Evolutionary conservation across 768 basidiomycete genomes (phyloP).

Genomic region (Suillus clintonianus): DNA sequence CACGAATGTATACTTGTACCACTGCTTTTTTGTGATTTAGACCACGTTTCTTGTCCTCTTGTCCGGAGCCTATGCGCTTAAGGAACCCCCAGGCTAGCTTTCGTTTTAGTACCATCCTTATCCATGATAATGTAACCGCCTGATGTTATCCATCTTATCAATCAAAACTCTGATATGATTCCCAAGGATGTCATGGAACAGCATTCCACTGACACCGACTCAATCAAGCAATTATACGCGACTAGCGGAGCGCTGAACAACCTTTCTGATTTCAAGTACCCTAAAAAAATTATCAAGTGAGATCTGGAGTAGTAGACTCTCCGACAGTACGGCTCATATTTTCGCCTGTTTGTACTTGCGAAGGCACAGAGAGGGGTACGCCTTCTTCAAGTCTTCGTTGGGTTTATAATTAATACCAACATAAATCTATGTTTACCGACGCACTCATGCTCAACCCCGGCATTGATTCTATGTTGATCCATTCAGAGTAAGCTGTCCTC

Average conservation of each 20-base stretch:
- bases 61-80: not conserved
- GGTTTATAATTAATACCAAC: not conserved
- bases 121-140: not conserved
- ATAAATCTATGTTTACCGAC: not conserved
- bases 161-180: not conserved
- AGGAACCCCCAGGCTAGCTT: too few species aligned
- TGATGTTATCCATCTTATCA: not conserved
- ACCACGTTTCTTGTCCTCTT: not conserved
- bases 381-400: not conserved
- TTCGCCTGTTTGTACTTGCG: too few species aligned
- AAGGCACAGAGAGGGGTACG: not conserved
- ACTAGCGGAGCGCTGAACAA: not conserved
- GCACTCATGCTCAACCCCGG: not conserved
- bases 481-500: constrained; percentile 14
- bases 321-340: not conserved
- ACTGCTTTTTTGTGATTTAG: not conserved
- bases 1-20: not conserved
- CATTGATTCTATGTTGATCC: not conserved
- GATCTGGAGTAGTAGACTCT: not conserved
- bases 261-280: not conserved
- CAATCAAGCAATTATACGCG: not conserved
- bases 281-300: not conserved
- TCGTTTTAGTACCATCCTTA: not conserved
- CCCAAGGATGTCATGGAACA: not conserved
- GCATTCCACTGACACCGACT: not conserved